Evolutionary conservation across 192 early-diverging fungal species (phyloP).

Genomic region (Chytriomyces hyalinus): DNA sequence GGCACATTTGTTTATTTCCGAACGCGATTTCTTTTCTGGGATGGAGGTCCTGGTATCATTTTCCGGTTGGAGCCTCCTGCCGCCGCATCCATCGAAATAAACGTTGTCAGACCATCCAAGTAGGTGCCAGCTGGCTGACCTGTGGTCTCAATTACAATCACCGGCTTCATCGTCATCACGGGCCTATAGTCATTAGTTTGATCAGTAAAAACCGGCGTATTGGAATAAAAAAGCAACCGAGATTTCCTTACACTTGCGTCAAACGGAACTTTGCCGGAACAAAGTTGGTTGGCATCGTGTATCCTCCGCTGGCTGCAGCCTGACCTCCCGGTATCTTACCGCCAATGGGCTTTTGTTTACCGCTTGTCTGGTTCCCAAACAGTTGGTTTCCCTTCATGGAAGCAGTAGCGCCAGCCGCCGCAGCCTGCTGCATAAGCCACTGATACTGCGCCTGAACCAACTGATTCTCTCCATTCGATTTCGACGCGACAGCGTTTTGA

Average conservation of each 20-base stretch:
- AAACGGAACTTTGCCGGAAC: constrained; percentile 12
- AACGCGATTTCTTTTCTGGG: neutral
- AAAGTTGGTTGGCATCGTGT: neutral
- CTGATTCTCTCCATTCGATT: neutral
- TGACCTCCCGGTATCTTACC: neutral
- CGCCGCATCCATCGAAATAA: constrained; percentile 11
- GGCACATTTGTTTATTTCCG: neutral
- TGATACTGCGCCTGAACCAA: constrained; percentile 26
- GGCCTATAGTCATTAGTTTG: neutral
- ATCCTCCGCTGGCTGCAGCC: neutral
- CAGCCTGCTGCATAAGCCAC: constrained; percentile 13
- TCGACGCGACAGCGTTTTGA: neutral
- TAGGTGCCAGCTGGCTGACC: constrained; percentile 3
- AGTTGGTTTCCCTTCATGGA: neutral
- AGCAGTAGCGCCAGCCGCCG: neutral
- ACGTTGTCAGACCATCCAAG: constrained; percentile 12
- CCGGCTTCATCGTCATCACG: constrained; percentile 14
- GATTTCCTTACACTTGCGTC: constrained; percentile 12
- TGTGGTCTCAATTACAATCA: constrained; percentile 17
- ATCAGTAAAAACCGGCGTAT: neutral
- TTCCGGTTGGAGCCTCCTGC: neutral
- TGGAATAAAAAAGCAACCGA: neutral
- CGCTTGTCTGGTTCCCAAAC: neutral
- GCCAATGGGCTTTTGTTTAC: neutral
- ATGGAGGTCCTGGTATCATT: neutral